Evolutionary conservation across 2,329 filamentous ascomycete species (phyloP), one percentile per base, ranked within the genome.

Genomic region (Cordyceps cicadae): DNA sequence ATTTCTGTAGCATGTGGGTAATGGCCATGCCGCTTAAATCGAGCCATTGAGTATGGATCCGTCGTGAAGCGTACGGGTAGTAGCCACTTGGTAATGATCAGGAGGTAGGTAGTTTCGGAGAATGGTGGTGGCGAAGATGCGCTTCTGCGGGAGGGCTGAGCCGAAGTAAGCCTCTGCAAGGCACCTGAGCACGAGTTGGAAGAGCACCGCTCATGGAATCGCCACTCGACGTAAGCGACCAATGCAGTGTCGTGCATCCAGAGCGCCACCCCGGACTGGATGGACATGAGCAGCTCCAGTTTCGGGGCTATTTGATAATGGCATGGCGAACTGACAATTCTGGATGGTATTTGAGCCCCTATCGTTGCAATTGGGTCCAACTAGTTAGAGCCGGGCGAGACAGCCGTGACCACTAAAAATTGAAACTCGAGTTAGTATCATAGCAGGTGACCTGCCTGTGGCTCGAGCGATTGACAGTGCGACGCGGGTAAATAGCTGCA

Each of bases 21-120:
- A n/a, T 58, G 34, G 46, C 46, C 50, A 46, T 58, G 55, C 55
- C 46, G 55, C 46, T 58, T 24, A 50, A 37, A 50, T 58, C 34
- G 55, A 51, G 54, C 32, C 39, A 46, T 58, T 21, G 32, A 51
- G 41, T 50, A 49, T 29, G 54, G 54, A 57, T 19, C 29, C 45
- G 29, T 19, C 29, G 41, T 7, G 32, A 17, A 57, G 45, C 26
- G 54, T 56, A n/a, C 39, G 6, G 49, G 32, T 11, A 9, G 34
- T 11, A 8, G 15, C 41, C 9, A 19, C 21, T 50, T 29, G 55
- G 29, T 3, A 57, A 39, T 43, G 55, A 58, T 46, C 54, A 49
- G 17, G 29, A 41, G 14, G 39, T n/a, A 17, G 39, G 39, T n/a
- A 17, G 45, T 58, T 21, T 58, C 51, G 45, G 24, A n/a, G 39